phyloP scores from a whole-genome alignment of 225 moss, liverwort and hornwort species.

The Rhytidiadelphus loreus region DNA sequence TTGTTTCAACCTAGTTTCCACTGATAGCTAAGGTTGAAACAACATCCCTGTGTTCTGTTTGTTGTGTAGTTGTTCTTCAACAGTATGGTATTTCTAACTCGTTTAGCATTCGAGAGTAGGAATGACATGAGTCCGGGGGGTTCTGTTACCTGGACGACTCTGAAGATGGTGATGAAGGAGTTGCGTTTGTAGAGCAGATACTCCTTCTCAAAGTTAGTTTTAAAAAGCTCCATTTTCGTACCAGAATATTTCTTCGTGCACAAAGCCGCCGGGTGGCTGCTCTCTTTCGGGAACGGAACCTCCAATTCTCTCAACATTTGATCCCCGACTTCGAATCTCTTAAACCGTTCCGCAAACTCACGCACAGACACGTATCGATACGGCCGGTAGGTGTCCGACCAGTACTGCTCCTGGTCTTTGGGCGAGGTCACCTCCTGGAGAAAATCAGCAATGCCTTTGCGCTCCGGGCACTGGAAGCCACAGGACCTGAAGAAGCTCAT shows the following conservation, averaged over 20 bases:
- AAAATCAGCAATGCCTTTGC: conserved; percentile 65
- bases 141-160: conserved; percentile 29
- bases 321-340: conserved; percentile 26
- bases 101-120: neutral
- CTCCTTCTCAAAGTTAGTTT: conserved; percentile 52
- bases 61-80: neutral
- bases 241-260: conserved; percentile 15
- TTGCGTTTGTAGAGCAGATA: conserved; percentile 48
- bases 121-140: neutral
- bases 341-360: conserved; percentile 35
- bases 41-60: neutral
- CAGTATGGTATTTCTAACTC: neutral
- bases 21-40: neutral
- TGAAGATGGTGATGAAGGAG: conserved; percentile 49
- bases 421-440: conserved; percentile 84
- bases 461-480: conserved; percentile 58
- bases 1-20: neutral
- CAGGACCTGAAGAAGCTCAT: conserved; percentile 41
- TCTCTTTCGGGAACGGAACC: conserved; percentile 33
- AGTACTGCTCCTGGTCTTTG: conserved; percentile 94
- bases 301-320: conserved; percentile 27
- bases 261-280: conserved; percentile 49
- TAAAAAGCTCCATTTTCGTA: conserved; percentile 31
- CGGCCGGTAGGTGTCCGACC: conserved; percentile 25
- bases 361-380: conserved; percentile 56